Conservation (phyloP, 2,329 filamentous ascomycete genomes). For the Ophiostoma pallidulum region DNA sequence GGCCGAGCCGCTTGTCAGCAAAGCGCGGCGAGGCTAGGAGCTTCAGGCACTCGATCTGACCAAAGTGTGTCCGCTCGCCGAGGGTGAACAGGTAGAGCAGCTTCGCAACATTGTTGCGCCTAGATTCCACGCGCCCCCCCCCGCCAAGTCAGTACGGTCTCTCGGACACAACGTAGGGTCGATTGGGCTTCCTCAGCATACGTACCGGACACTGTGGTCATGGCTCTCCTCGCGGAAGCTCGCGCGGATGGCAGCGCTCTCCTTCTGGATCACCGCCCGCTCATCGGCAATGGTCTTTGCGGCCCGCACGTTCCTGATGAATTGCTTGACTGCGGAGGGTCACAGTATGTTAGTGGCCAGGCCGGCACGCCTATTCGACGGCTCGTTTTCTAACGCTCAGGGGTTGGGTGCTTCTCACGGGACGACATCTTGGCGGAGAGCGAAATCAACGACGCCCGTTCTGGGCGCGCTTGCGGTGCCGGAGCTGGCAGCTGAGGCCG, state of each 20-base stretch:
- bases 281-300: constrained; percentile 99
- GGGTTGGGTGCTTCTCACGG: constrained; percentile 12
- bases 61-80: constrained; percentile 95
- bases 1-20: constrained; percentile 92
- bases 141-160: constrained; percentile 4
- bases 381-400: background rate
- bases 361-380: no score
- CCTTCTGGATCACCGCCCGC: constrained; percentile 95
- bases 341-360: background rate
- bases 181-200: background rate
- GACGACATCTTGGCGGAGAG: constrained; percentile 14
- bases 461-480: constrained; percentile 2
- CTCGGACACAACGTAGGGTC: background rate
- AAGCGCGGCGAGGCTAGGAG: constrained; percentile 93
- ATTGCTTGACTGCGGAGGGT: constrained; percentile 80
- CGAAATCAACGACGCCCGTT: constrained; percentile 9
- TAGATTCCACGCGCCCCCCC: constrained; percentile 36
- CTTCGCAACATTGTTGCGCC: constrained; percentile 98
- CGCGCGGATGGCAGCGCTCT: constrained; percentile 93
- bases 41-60: constrained; percentile 98
- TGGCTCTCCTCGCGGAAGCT: constrained; percentile 96
- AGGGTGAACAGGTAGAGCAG: constrained; percentile 96
- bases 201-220: constrained; percentile 77
- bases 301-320: constrained; percentile 97
- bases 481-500: background rate